Percentiles rank a stretch among this genome's conserved stretches.
These are phyloP conservation scores for Volvariella volvacea DNA, from an alignment of 1,284 basidiomycete genomes.

Conservation along the genomic window DNA sequence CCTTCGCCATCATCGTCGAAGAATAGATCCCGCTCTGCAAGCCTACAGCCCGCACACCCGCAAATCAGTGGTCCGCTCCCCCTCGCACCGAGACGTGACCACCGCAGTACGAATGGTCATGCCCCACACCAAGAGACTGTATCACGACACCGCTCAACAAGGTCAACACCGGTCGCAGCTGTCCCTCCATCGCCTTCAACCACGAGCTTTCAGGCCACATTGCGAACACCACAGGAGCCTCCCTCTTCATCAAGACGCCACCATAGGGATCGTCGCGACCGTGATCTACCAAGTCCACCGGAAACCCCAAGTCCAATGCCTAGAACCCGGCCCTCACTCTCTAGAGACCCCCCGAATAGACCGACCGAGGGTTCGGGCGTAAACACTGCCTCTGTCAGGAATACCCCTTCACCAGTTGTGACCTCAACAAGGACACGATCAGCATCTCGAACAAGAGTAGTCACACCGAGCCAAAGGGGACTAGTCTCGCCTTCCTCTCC, in stretches of 20 bases:
- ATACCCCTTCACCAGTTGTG: constrained; percentile 32
- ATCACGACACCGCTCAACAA: constrained; percentile 28
- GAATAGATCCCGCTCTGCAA: constrained; percentile 33
- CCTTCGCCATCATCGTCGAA: constrained; percentile 33
- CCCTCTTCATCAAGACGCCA: constrained; percentile 14
- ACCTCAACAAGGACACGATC: constrained; percentile 18
- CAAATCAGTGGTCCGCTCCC: constrained; percentile 19
- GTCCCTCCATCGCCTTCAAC: constrained; percentile 24
- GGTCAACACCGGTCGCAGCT: constrained; percentile 25
- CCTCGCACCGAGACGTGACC: constrained; percentile 15
- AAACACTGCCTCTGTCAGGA: constrained; percentile 28
- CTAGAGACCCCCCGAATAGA: constrained; percentile 22
- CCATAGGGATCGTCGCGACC: constrained; percentile 14
- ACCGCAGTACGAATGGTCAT: constrained; percentile 8
- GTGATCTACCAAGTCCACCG: constrained; percentile 35
- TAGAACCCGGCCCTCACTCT: constrained; percentile 32
- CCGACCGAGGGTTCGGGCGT: not conserved
- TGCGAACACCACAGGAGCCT: constrained; percentile 1
- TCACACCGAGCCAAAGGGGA: constrained; percentile 23
- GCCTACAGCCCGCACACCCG: constrained; percentile 26
- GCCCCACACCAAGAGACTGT: constrained; percentile 9
- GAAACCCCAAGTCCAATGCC: constrained; percentile 41
- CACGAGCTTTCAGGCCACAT: constrained; percentile 14
- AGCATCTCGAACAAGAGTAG: constrained; percentile 19
- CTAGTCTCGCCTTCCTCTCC: constrained; percentile 10